Base-by-base conservation (phyloP, 495 filamentous ascomycete species). In the Hypoxylon fragiforme region DNA sequence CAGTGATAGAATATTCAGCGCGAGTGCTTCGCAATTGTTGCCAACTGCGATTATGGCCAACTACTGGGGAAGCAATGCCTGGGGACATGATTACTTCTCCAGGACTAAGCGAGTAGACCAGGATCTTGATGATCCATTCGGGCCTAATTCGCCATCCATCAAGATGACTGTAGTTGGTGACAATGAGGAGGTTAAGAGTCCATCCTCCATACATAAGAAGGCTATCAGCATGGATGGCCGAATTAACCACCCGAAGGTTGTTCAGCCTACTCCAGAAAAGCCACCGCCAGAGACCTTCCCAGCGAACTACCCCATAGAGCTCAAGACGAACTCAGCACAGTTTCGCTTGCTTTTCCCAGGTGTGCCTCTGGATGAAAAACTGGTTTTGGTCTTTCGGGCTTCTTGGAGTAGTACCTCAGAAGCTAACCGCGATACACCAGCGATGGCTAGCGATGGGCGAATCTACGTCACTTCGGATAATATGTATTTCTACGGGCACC, bases 401-500 rank as follows among this genome's bases (percentile, higher is more conserved):
- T 72, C 76, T 8, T 83, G 80, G 80, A 67, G 62, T 19, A 78
- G 73, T 48, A 67, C 74, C 35, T 69, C 73, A 3, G 60, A 66
- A 43, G 54, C 69, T 7, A 68, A 70, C 21, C 68, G 66, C 28
- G 66, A 63, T 6, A 60, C 48, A 8, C 69, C 70, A 11, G 64
- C 59, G 21, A 70, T 78, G 66, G 64, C 73, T 32, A 72, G 74
- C 7, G 75, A 92, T 35, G 95, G 94, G 0, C 78, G 94, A 45
- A 86, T 91, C 15, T 98, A 92, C 67, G 85, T 96, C 37, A 97
- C 95, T 1, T 78, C 84, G 3, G 82, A 82, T 42, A 85, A 91
- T 26, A 82, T 97, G 54, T 97, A 95, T 64, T 98, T 98, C 67
- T 98, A 96, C 73, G 95, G 91, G 44, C 84, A 97, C 66, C 87